Evolutionary conservation across 176 grass and related monocot species (phyloP).

Genomic region (Alloteropsis semialata): DNA sequence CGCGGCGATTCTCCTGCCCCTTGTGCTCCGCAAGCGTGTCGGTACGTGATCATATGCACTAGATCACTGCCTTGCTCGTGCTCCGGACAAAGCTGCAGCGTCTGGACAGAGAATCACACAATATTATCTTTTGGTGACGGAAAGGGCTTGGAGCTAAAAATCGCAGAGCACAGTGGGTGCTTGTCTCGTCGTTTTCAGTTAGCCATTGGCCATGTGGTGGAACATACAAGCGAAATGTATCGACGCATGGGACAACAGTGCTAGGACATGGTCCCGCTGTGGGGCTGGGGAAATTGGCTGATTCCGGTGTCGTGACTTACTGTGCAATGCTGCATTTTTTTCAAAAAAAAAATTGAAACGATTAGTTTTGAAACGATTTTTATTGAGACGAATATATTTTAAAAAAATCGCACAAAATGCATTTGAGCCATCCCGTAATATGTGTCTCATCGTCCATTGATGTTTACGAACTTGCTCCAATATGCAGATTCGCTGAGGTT

Average conservation of each 20-base stretch:
- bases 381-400: no score
- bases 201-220: background rate
- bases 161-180: background rate
- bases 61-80: background rate
- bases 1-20: constrained; percentile 54
- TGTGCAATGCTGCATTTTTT: background rate
- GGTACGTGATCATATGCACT: constrained; percentile 32
- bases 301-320: background rate
- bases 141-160: background rate
- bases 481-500: constrained; percentile 78
- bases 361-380: no score
- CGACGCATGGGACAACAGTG: background rate
- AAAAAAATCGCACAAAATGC: no score
- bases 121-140: background rate
- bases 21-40: constrained; percentile 60
- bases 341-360: no score
- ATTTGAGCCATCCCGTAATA: no score
- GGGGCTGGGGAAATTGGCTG: background rate
- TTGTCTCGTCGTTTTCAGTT: background rate
- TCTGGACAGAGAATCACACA: background rate
- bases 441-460: background rate
- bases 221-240: no score
- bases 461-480: background rate
- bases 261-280: background rate
- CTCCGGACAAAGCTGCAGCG: background rate